These are phyloP conservation scores for Aspergillus ruber DNA, from an alignment of 2,329 filamentous ascomycete genomes.

Conservation along the genomic window DNA sequence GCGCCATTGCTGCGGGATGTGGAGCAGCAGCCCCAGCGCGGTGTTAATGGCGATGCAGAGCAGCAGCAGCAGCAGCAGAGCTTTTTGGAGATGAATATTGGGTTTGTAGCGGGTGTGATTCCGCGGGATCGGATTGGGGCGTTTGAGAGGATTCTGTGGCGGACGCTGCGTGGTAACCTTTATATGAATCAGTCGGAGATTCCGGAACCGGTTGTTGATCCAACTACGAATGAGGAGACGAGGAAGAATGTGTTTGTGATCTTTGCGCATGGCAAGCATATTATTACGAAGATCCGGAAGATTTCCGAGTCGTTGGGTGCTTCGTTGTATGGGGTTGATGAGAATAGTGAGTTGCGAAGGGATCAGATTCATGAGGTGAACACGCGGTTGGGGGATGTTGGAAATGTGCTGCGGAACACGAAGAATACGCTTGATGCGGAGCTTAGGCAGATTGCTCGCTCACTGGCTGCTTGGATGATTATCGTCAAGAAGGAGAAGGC, in stretches of 20 bases:
- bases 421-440: slow-evolving; percentile 91
- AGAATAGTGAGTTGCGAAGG: slow-evolving; percentile 89
- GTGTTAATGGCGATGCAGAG: slow-evolving; percentile 53
- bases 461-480: slow-evolving; percentile 93
- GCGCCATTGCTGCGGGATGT: slow-evolving; percentile 89
- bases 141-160: slow-evolving; percentile 96
- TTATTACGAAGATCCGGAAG: slow-evolving; percentile 97
- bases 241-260: slow-evolving; percentile 99
- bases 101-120: slow-evolving; percentile 95
- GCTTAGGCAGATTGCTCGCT: slow-evolving; percentile 86
- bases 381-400: slow-evolving; percentile 80
- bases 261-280: slow-evolving; percentile 97
- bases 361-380: slow-evolving; percentile 99
- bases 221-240: slow-evolving; percentile 82
- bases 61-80: slow-evolving; percentile 68
- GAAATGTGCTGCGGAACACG: slow-evolving; percentile 89
- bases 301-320: slow-evolving; percentile 97
- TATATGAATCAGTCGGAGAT: slow-evolving; percentile 99
- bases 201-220: slow-evolving; percentile 83
- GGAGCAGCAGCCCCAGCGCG: slow-evolving; percentile 64
- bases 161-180: slow-evolving; percentile 90
- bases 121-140: slow-evolving; percentile 84
- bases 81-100: slow-evolving; percentile 97
- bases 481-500: slow-evolving; percentile 98
- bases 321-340: slow-evolving; percentile 92